Evolutionary conservation across 768 basidiomycete species (phyloP).

Genomic region (Leucosporidium creatinivorum): DNA sequence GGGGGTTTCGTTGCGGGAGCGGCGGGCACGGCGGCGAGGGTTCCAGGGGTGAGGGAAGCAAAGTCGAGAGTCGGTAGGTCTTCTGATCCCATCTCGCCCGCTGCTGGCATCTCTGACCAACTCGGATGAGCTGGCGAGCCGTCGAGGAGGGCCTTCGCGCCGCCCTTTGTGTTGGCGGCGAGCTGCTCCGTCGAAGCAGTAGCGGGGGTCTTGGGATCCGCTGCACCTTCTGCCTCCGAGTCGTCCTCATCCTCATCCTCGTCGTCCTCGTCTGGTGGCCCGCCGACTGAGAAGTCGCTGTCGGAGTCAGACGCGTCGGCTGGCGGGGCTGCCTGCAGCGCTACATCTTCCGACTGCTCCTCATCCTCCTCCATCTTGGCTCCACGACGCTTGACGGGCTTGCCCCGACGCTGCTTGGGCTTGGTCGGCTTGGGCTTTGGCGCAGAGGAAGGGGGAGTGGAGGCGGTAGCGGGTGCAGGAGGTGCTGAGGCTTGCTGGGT

Average conservation of each 20-base stretch:
- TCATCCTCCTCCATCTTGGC: slow-evolving; percentile 5
- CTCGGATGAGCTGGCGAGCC: too few relatives aligned
- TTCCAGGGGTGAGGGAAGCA: slow-evolving; percentile 3
- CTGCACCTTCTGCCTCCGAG: neutral
- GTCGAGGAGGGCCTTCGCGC: neutral
- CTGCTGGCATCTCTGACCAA: too few relatives aligned
- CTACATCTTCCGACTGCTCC: slow-evolving; percentile 1
- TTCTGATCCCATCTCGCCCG: neutral
- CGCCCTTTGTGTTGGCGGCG: neutral
- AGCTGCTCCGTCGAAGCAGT: neutral
- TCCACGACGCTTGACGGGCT: slow-evolving; percentile 5
- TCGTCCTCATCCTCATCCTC: slow-evolving; percentile 8
- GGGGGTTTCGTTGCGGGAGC: neutral
- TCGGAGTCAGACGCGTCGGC: neutral
- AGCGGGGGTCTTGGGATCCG: slow-evolving; percentile 1
- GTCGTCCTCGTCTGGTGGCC: neutral
- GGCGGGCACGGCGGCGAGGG: slow-evolving; percentile 15
- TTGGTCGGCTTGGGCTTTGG: neutral
- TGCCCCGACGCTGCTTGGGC: neutral
- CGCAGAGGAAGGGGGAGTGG: too few relatives aligned
- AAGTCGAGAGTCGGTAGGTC: neutral
- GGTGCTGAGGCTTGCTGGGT: too few relatives aligned
- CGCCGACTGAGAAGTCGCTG: neutral
- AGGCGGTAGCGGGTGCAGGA: too few relatives aligned
- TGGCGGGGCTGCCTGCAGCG: neutral